These are phyloP conservation scores for Sclerotinia borealis DNA, from an alignment of 2,329 filamentous ascomycete genomes.

Conservation along the genomic window DNA sequence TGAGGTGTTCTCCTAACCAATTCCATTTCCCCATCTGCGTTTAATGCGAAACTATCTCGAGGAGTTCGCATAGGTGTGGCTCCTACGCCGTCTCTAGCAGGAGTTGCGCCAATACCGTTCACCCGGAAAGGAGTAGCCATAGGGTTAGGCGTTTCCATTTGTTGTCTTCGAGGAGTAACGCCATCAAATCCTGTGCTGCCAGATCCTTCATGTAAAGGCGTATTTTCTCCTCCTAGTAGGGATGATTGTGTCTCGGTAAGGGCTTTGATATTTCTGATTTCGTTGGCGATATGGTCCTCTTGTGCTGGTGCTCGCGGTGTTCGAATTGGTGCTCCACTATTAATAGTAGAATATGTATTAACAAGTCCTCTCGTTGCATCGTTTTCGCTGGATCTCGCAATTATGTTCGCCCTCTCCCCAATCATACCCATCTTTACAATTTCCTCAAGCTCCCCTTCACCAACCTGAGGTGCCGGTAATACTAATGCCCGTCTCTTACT, in stretches of 20 bases:
- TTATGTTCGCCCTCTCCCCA: conserved; percentile 73
- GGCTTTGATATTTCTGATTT: conserved; percentile 88
- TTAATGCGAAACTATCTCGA: conserved; percentile 80
- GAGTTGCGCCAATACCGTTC: conserved; percentile 62
- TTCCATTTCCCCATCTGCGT: conserved; percentile 60
- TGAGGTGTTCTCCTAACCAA: conserved; percentile 68
- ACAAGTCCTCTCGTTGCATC: conserved; percentile 79
- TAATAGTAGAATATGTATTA: conserved; percentile 77
- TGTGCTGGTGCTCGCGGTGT: conserved; percentile 87
- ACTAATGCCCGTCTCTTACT: conserved; percentile 83
- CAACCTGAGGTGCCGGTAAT: conserved; percentile 83
- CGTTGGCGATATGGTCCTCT: conserved; percentile 93
- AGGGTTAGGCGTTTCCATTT: conserved; percentile 88
- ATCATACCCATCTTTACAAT: conserved; percentile 98
- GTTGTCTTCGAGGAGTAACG: conserved; percentile 71
- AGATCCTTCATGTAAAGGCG: conserved; percentile 73
- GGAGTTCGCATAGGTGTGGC: conserved; percentile 85
- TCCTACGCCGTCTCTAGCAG: conserved; percentile 53
- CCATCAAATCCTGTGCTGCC: conserved; percentile 86
- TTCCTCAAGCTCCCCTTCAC: conserved; percentile 87
- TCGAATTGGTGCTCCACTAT: conserved; percentile 78
- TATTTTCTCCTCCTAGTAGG: conserved; percentile 88
- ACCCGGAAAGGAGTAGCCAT: conserved; percentile 80
- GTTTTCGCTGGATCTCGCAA: conserved; percentile 74
- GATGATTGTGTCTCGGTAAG: conserved; percentile 92